Base-by-base conservation (phyloP, 768 basidiomycete genomes). In the Rossbeevera mucosa region DNA sequence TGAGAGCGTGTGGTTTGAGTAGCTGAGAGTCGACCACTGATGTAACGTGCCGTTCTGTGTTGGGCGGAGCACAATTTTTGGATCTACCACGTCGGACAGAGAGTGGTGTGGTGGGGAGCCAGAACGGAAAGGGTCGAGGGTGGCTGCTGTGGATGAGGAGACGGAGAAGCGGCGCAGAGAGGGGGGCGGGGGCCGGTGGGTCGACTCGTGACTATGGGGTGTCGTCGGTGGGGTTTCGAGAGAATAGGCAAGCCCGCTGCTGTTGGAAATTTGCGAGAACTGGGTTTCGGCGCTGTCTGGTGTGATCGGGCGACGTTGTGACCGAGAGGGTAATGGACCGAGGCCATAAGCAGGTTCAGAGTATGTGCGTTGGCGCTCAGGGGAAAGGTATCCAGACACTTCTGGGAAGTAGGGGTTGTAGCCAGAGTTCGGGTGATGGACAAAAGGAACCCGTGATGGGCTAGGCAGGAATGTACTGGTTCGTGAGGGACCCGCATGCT, bases 1-100 rank as follows among this genome's bases (percentile, higher is more conserved):
- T 1, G 89, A 92, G 3, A 99, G 74, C 0, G 95, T 99, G 63
- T 96, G 95, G 62, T 96, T 92, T 1, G 92, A 93, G 59, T 86
- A 79, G 18, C 83, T 85, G 43, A 99, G 81, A 4, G 88, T 90
- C 16, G 91, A 86, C 9, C 98, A 74, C 56, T 95, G 91, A 50
- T 88, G 90, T 20, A 95, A 77, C 5, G 86, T 83, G 57, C 85
- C 84, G 70, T 84, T 87, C n/a, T 79, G 66, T 0, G 78, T 72
- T 0, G 87, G 85, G 13, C 81, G 80, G 46, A 90, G 77, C 16
- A 83, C 67, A 58, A 86, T 85, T 55, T 80, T 80, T 20, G 80
- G 78, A 40, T 76, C 73, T 36, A 71, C 65, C 25, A 16, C 18
- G 18, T 78, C 77, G 1, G 66, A 57, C 53, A 64, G 40, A 44